A percentile compares a stretch with the other conserved stretches of the same genome.
Conservation (phyloP, 1,284 basidiomycete genomes). For the Phlebopus sp. region DNA sequence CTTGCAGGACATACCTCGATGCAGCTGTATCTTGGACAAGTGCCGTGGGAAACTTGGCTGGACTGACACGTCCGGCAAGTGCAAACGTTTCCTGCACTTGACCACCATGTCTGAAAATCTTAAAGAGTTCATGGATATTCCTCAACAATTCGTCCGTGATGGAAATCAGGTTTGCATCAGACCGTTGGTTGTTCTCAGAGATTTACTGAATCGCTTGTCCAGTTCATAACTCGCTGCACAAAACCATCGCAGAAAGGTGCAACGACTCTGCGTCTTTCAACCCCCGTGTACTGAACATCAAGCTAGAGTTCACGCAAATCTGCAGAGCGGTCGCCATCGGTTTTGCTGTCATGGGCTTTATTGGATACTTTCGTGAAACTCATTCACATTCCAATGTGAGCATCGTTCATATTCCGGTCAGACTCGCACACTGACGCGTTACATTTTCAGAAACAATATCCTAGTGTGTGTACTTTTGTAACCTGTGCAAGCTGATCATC, state of each 20-base stretch:
- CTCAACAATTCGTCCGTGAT: constrained; percentile 89
- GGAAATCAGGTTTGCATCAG: constrained; percentile 77
- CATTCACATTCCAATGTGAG: constrained; percentile 94
- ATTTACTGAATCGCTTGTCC: constrained; percentile 4
- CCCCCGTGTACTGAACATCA: constrained; percentile 2
- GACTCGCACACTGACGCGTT: constrained; percentile 21
- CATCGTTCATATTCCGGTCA: constrained; percentile 22
- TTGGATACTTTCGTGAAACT: constrained; percentile 95
- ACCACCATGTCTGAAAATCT: constrained; percentile 83
- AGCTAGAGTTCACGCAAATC: constrained; percentile 87
- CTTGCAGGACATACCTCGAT: constrained; percentile 12
- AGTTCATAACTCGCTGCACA: constrained; percentile 97
- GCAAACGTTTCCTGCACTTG: constrained; percentile 17
- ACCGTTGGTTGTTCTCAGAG: not conserved
- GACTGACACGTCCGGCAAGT: constrained; percentile 22
- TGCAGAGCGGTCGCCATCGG: constrained; percentile 92
- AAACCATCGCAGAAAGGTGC: constrained; percentile 95
- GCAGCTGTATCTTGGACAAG: not conserved
- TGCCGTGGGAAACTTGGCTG: constrained; percentile 17
- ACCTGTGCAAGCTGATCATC: not conserved
- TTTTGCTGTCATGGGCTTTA: constrained; percentile 97
- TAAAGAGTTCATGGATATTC: constrained; percentile 88
- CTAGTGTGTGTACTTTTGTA: constrained; percentile 71
- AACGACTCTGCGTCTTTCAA: constrained; percentile 5
- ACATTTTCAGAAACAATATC: constrained; percentile 77